These are phyloP conservation scores for Aspergillus hortae DNA, from an alignment of 2,329 filamentous ascomycete genomes.

Conservation along the genomic window DNA sequence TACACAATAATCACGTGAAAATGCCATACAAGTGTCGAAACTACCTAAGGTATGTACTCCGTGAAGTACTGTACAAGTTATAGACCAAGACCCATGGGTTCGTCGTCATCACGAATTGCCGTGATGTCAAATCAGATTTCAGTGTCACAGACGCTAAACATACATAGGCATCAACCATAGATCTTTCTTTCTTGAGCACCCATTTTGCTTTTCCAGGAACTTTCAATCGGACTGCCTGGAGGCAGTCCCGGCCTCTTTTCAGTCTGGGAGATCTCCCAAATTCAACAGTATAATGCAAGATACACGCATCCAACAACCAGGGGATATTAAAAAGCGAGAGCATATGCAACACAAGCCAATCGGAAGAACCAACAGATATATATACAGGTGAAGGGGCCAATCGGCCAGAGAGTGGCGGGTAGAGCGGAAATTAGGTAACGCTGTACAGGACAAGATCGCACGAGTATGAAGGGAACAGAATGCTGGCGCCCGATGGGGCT, in stretches of 20 bases:
- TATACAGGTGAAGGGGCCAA: neutral
- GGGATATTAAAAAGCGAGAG: constrained; percentile 4
- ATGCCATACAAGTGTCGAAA: neutral
- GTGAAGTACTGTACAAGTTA: neutral
- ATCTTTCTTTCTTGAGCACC: constrained; percentile 5
- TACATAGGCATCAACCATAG: constrained; percentile 16
- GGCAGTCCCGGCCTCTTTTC: neutral
- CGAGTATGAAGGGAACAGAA: neutral
- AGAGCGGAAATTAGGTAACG: neutral
- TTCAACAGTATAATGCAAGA: constrained; percentile 10
- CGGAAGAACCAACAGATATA: neutral
- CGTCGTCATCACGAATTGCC: neutral
- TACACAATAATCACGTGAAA: neutral
- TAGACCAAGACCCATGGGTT: neutral
- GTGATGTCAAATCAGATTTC: constrained; percentile 4
- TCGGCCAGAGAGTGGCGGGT: neutral
- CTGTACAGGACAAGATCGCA: neutral
- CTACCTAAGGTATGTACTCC: too few relatives aligned
- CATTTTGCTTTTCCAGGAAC: constrained; percentile 1
- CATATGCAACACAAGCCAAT: constrained; percentile 1
- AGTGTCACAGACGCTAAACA: constrained; percentile 11
- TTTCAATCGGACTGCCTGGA: constrained; percentile 6
- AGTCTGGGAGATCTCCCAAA: constrained; percentile 5
- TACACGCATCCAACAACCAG: constrained; percentile 17
- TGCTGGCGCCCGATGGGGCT: neutral